Percentiles rank a stretch among this genome's conserved stretches.
phyloP scores from a whole-genome alignment of 306 rosid species.

The Cucumis melo region DNA sequence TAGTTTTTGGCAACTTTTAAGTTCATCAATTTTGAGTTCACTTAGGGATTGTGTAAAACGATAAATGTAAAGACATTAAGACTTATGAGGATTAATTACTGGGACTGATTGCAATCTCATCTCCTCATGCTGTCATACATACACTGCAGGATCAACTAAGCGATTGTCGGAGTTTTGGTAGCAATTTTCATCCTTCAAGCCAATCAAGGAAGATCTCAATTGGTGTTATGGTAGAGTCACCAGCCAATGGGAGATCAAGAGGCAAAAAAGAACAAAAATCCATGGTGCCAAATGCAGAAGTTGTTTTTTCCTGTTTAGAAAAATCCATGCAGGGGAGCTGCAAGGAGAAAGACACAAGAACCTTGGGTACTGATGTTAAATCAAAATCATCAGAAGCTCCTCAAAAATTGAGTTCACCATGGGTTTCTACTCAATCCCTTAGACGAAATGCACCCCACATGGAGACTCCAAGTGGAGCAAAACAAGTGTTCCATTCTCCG shows the following conservation, averaged over 20 bases:
- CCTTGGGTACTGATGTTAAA: slow-evolving; percentile 14
- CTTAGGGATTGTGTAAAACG: neutral
- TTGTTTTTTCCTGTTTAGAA: slow-evolving; percentile 17
- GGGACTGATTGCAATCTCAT: neutral
- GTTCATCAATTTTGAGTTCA: neutral
- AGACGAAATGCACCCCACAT: slow-evolving; percentile 25
- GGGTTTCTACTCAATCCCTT: slow-evolving; percentile 29
- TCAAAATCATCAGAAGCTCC: slow-evolving; percentile 23
- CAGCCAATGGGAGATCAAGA: slow-evolving; percentile 25
- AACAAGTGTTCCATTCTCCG: slow-evolving; percentile 25
- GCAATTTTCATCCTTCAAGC: slow-evolving; percentile 47
- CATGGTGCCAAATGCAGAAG: slow-evolving; percentile 29
- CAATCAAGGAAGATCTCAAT: slow-evolving; percentile 84
- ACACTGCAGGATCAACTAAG: slow-evolving; percentile 42
- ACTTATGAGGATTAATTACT: neutral
- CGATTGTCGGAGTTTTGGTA: slow-evolving; percentile 49
- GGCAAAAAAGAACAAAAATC: slow-evolving; percentile 23
- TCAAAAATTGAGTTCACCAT: slow-evolving; percentile 30
- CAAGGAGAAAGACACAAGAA: slow-evolving; percentile 19
- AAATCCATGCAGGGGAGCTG: slow-evolving; percentile 19
- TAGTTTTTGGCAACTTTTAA: neutral
- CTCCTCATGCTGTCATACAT: neutral
- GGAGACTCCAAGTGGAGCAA: slow-evolving; percentile 28
- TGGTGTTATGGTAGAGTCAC: slow-evolving; percentile 61
- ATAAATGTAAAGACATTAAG: neutral